Percentiles rank a stretch among this genome's conserved stretches.
These are phyloP conservation scores for Tetrahymena malaccensis DNA, from an alignment of 73 alveolate species.

Conservation along the genomic window DNA sequence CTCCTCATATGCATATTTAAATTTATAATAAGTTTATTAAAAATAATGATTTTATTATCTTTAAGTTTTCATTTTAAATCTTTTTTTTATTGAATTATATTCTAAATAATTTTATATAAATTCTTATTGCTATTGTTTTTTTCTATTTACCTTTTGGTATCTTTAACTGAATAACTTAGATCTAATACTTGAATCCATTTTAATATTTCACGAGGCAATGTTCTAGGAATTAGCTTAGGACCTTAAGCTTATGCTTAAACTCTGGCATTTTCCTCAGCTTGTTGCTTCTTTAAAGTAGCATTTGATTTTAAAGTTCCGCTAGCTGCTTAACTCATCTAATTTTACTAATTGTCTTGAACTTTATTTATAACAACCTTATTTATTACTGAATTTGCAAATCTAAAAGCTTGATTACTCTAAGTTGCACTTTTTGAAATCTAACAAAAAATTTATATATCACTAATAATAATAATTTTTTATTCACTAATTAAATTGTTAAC, in stretches of 20 bases:
- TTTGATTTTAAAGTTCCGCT: neutral
- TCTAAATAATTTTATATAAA: too few species aligned
- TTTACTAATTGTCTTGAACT: neutral
- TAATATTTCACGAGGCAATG: slow-evolving; percentile 81
- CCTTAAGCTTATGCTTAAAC: neutral
- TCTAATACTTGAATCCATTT: slow-evolving; percentile 84
- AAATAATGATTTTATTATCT: too few species aligned
- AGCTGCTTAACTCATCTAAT: neutral
- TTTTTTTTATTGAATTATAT: too few species aligned
- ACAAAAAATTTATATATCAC: neutral
- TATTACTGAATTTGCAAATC: neutral
- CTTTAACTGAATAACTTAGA: slow-evolving; percentile 75
- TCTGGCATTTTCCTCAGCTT: neutral
- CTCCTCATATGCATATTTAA: neutral
- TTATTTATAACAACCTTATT: neutral
- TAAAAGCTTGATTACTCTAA: neutral
- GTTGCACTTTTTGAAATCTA: neutral
- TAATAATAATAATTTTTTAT: neutral
- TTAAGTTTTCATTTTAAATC: neutral
- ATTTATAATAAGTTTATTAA: neutral
- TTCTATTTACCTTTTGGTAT: slow-evolving; percentile 51
- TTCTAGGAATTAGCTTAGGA: neutral
- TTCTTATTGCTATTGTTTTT: neutral
- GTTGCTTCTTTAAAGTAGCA: neutral
- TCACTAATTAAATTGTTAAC: neutral